phyloP scores from a whole-genome alignment of 805 yeast genomes.

The Metschnikowia colocasiae region DNA sequence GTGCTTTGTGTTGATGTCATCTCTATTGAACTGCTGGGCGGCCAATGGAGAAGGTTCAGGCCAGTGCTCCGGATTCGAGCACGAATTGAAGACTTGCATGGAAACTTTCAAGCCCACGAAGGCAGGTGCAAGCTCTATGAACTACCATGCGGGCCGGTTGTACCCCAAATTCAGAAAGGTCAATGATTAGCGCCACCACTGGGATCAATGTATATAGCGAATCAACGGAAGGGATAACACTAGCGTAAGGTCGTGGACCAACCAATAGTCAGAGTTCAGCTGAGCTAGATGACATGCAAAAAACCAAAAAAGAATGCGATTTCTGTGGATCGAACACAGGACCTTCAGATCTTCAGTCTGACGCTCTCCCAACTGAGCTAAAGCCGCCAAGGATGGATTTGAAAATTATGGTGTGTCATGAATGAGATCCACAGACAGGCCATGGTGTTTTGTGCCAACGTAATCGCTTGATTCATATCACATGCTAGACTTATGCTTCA shows the following conservation, averaged over 20 bases:
- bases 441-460: too few species aligned
- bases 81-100: slow-evolving; percentile 75
- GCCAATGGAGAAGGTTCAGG: slow-evolving; percentile 82
- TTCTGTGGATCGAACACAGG: slow-evolving; percentile 30
- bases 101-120: slow-evolving; percentile 39
- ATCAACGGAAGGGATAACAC: slow-evolving; percentile 2
- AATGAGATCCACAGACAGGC: too few species aligned
- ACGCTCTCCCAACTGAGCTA: slow-evolving; percentile 38
- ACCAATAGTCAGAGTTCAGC: background rate
- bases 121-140: slow-evolving; percentile 43
- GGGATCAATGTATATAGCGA: slow-evolving; percentile 9
- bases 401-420: background rate
- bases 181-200: slow-evolving; percentile 27
- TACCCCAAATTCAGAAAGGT: slow-evolving; percentile 51
- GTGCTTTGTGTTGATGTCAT: slow-evolving; percentile 78
- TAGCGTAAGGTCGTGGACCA: background rate
- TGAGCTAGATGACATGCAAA: background rate
- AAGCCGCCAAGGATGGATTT: slow-evolving; percentile 26
- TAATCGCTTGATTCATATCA: too few species aligned
- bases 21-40: slow-evolving; percentile 92
- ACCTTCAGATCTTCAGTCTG: slow-evolving; percentile 20
- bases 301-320: slow-evolving; percentile 21
- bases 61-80: slow-evolving; percentile 61
- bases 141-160: slow-evolving; percentile 55
- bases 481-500: too few species aligned